Conservation (phyloP, 179 eudicot species). For the Spergularia azorica region DNA sequence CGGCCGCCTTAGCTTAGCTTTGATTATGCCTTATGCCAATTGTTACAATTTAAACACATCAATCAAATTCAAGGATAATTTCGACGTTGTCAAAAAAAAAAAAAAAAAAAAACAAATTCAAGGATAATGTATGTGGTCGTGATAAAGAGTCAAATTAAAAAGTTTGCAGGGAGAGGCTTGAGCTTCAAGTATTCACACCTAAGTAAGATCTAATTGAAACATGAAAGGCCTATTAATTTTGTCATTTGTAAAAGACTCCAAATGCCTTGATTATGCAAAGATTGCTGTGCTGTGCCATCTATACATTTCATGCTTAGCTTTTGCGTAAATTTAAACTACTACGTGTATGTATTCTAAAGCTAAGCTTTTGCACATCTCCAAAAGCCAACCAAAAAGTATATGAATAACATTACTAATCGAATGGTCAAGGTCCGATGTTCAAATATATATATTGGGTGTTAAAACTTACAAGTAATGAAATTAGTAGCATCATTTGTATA, state of each 20-base stretch:
- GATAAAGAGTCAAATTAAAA: not conserved
- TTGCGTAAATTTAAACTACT: too few relatives aligned
- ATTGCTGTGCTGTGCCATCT: not conserved
- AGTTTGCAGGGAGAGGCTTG: slow-evolving; percentile 4
- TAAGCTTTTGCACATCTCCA: slow-evolving; percentile 8
- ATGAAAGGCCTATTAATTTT: not conserved
- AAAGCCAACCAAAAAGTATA: not conserved
- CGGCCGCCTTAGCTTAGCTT: too few relatives aligned
- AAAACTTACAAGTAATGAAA: too few relatives aligned
- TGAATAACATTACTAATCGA: too few relatives aligned
- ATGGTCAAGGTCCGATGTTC: too few relatives aligned
- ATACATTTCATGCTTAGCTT: too few relatives aligned
- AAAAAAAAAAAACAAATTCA: not conserved
- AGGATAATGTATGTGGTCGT: not conserved
- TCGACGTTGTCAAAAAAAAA: too few relatives aligned
- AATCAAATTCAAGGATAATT: not conserved
- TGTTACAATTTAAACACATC: not conserved
- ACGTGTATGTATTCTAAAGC: too few relatives aligned
- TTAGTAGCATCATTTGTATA: too few relatives aligned
- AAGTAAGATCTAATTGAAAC: not conserved
- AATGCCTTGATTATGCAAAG: not conserved
- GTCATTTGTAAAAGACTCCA: not conserved
- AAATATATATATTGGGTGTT: too few relatives aligned
- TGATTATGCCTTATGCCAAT: not conserved
- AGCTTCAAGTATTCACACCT: not conserved